Evolutionary conservation across 352 stramenopile genomes (phyloP).

Genomic region (Pythium volutum): DNA sequence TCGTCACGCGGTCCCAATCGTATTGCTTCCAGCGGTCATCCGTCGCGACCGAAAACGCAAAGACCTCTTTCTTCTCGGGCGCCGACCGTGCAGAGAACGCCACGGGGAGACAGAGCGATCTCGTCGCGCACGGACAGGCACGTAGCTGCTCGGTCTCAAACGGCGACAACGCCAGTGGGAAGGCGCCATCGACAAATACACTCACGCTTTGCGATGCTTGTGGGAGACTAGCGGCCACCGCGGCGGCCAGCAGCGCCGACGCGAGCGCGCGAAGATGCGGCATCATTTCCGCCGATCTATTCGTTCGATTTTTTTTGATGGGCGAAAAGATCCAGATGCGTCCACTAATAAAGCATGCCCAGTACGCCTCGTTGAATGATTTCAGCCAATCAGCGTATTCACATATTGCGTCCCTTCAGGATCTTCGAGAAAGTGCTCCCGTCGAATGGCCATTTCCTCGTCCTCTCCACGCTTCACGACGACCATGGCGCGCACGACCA

Average conservation of each 20-base stretch:
- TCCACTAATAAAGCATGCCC: slow-evolving; percentile 2
- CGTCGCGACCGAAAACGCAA: slow-evolving; percentile 67
- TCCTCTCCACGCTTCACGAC: neutral
- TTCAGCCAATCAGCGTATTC: slow-evolving; percentile 12
- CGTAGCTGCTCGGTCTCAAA: slow-evolving; percentile 35
- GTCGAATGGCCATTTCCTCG: neutral
- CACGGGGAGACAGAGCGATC: slow-evolving; percentile 59
- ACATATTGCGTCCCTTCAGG: neutral
- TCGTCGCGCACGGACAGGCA: slow-evolving; percentile 44
- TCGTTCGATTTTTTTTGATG: slow-evolving; percentile 9
- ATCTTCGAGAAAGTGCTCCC: neutral
- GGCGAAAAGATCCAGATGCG: neutral
- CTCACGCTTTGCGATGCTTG: neutral
- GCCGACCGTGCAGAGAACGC: slow-evolving; percentile 5
- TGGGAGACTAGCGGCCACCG: neutral
- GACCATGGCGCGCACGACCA: slow-evolving; percentile 51
- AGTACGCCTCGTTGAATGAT: neutral
- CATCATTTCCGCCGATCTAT: neutral
- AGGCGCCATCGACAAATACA: slow-evolving; percentile 8
- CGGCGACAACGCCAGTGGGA: slow-evolving; percentile 24
- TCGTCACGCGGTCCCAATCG: slow-evolving; percentile 78
- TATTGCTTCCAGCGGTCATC: slow-evolving; percentile 73
- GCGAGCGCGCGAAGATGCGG: slow-evolving; percentile 7
- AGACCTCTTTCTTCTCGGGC: slow-evolving; percentile 51
- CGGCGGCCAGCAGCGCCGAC: neutral